These are phyloP conservation scores for Exophiala alcalophila DNA, from an alignment of 2,329 filamentous ascomycete genomes.

Conservation along the genomic window DNA sequence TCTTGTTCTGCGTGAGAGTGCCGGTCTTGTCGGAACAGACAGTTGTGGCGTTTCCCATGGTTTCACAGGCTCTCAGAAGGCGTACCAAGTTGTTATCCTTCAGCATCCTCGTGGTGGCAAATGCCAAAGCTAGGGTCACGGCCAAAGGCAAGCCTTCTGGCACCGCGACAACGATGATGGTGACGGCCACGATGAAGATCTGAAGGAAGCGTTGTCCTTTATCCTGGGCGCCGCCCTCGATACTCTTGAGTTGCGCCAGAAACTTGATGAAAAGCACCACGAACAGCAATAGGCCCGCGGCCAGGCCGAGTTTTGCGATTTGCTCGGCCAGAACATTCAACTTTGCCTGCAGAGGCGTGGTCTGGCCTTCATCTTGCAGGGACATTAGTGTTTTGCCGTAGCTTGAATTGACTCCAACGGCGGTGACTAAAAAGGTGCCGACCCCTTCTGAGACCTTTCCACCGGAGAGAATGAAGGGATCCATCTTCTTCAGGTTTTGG, in stretches of 20 bases:
- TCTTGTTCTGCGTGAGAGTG: slow-evolving; percentile 62
- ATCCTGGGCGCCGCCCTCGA: slow-evolving; percentile 43
- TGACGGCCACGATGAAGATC: slow-evolving; percentile 58
- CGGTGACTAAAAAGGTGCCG: slow-evolving; percentile 71
- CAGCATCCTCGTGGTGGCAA: slow-evolving; percentile 62
- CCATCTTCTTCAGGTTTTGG: slow-evolving; percentile 61
- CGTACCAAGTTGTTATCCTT: slow-evolving; percentile 63
- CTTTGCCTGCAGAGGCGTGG: slow-evolving; percentile 75
- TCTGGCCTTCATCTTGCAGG: slow-evolving; percentile 70
- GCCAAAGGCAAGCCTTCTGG: slow-evolving; percentile 61
- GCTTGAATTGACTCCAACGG: slow-evolving; percentile 69
- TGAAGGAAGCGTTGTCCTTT: slow-evolving; percentile 59
- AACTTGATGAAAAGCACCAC: slow-evolving; percentile 78
- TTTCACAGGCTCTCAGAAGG: slow-evolving; percentile 58
- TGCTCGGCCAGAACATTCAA: slow-evolving; percentile 74
- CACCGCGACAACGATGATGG: slow-evolving; percentile 59
- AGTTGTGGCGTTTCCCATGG: slow-evolving; percentile 63
- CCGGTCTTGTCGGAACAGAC: slow-evolving; percentile 67
- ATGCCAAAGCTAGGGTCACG: slow-evolving; percentile 60
- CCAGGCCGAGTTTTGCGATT: slow-evolving; percentile 71
- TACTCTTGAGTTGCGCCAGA: slow-evolving; percentile 58
- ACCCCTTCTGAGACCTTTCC: slow-evolving; percentile 74
- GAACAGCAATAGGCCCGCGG: slow-evolving; percentile 72
- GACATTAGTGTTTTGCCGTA: slow-evolving; percentile 78
- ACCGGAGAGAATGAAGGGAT: slow-evolving; percentile 78